These are phyloP conservation scores for Talaromyces sp. DNA, from an alignment of 2,329 filamentous ascomycete genomes.

Conservation along the genomic window DNA sequence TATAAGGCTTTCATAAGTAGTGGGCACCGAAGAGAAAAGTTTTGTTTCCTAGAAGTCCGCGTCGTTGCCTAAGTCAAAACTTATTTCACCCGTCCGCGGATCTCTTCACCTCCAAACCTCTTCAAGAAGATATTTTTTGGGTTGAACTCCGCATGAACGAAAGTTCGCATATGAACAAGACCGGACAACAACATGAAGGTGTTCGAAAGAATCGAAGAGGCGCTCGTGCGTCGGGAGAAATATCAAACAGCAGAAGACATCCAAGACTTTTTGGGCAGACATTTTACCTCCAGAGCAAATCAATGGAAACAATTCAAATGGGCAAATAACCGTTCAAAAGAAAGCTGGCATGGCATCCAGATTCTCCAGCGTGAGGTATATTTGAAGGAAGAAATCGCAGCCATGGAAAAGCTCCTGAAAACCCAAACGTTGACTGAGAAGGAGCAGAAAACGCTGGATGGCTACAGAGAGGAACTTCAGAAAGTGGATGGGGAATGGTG, in stretches of 20 bases:
- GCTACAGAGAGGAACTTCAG: background rate
- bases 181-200: background rate
- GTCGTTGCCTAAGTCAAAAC: background rate
- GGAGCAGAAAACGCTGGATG: background rate
- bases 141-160: background rate
- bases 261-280: background rate
- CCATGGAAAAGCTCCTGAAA: background rate
- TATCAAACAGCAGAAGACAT: background rate
- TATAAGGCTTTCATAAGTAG: background rate
- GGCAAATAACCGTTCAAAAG: background rate
- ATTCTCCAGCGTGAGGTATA: conserved; percentile 10
- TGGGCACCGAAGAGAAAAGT: background rate
- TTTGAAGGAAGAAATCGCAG: background rate
- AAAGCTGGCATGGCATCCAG: background rate
- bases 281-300: background rate
- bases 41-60: background rate
- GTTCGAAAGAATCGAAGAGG: conserved; percentile 9
- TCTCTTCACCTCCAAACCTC: no score
- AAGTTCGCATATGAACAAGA: no score
- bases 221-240: background rate
- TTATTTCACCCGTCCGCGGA: no score
- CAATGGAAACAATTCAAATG: background rate
- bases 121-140: no score
- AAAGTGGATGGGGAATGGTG: background rate
- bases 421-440: background rate